A percentile compares a stretch with the other conserved stretches of the same genome.
Conservation (phyloP, 495 filamentous ascomycete species). For the Penicillium goetzii region DNA sequence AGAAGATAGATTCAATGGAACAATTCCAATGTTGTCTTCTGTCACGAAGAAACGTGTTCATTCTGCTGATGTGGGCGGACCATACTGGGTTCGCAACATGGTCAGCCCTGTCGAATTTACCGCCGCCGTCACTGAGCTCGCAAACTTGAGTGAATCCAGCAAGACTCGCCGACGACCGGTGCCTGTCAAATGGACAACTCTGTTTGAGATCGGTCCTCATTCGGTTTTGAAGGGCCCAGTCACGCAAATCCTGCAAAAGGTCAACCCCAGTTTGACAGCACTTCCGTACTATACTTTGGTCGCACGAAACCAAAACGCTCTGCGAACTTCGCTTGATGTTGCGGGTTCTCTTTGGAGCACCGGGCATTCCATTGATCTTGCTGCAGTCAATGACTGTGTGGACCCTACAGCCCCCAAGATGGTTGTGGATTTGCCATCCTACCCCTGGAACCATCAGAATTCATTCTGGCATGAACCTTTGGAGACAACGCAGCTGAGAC, state of each 20-base stretch:
- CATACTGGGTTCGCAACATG: slow-evolving; percentile 53
- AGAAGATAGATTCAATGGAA: slow-evolving; percentile 19
- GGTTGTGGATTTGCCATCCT: slow-evolving; percentile 49
- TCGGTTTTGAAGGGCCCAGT: slow-evolving; percentile 61
- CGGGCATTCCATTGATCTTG: slow-evolving; percentile 35
- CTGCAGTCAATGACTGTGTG: slow-evolving; percentile 22
- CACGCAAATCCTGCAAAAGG: slow-evolving; percentile 55
- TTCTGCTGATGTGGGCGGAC: slow-evolving; percentile 25
- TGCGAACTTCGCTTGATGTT: slow-evolving; percentile 34
- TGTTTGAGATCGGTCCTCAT: slow-evolving; percentile 64
- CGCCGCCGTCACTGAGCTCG: slow-evolving; percentile 32
- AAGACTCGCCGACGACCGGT: slow-evolving; percentile 28
- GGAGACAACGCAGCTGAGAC: slow-evolving; percentile 38
- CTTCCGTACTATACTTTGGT: slow-evolving; percentile 43
- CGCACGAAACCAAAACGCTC: slow-evolving; percentile 36
- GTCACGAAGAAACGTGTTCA: slow-evolving; percentile 35
- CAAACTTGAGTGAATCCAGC: slow-evolving; percentile 21
- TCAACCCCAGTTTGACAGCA: slow-evolving; percentile 24
- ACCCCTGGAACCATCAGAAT: slow-evolving; percentile 47
- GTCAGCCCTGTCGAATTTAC: slow-evolving; percentile 46
- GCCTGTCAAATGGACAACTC: slow-evolving; percentile 21
- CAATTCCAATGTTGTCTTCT: slow-evolving; percentile 41
- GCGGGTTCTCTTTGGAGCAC: slow-evolving; percentile 44
- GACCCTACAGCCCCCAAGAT: slow-evolving; percentile 15
- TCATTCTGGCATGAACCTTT: slow-evolving; percentile 49